Evolutionary conservation across 495 filamentous ascomycete species (phyloP), one percentile per base, ranked within the genome.

Genomic region (Penicillium maclennaniae): DNA sequence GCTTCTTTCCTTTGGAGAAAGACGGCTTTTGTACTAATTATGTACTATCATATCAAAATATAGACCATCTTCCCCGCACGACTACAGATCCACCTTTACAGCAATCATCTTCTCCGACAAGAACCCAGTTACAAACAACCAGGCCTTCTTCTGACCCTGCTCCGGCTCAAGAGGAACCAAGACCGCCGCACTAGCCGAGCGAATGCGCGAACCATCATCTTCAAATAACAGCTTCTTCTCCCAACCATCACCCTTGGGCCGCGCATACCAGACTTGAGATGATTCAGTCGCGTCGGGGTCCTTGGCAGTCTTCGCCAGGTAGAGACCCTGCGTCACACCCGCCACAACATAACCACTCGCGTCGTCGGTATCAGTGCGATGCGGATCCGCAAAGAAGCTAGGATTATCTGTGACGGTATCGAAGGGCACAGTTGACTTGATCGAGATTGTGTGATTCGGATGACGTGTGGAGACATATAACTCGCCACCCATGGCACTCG

Each of bases 51-150:
- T 40, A 34, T 4, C 31, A 34, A 31, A 31, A 9, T 34, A 34
- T 34, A 10, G 31, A 34, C 31, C 14, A 14, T 2, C 3, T 34
- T 12, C 31, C 38, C 38, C 16, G 14, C 37, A 27, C 36, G 16
- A 43, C 52, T 65, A 78, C 38, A 85, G 62, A 51, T 82, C 74
- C 39, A 85, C 75, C 65, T 76, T 76, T 19, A 76, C 70, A 21
- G 80, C 79, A 47, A 84, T 51, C 53, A 83, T 70, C 50, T 57
- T 64, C n/a, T 74, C 65, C n/a, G 79, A 76, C 17, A 79, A 28
- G 41, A 83, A 79, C 1, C 83, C 81, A 23, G 79, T 81, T 14
- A 80, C 75, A 67, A 82, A 84, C 15, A 85, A 61, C 81, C 78
- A 80, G 7, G 75, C 82, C 46, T 73, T 64, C 39, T 81, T 74